Conservation (phyloP, 495 filamentous ascomycete species). For the Amorphotheca resinae region DNA sequence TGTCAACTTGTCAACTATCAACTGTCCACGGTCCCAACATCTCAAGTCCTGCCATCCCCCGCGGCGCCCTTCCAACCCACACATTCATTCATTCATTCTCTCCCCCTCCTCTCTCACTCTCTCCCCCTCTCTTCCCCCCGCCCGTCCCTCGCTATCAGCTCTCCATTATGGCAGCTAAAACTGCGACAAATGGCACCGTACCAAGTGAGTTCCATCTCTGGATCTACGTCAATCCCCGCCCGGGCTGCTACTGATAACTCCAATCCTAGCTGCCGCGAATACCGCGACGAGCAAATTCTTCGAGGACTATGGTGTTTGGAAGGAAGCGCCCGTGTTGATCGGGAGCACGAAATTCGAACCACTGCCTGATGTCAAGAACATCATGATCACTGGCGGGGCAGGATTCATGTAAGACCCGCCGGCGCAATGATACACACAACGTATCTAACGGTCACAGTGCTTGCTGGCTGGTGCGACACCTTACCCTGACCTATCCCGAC, state of each 20-base stretch:
- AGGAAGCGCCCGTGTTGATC: conserved; percentile 49
- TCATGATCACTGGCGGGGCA: conserved; percentile 60
- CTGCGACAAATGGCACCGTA: neutral
- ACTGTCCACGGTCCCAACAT: no score
- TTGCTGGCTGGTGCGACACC: conserved; percentile 61
- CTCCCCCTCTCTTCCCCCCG: neutral
- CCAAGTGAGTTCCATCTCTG: neutral
- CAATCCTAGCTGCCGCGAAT: conserved; percentile 2
- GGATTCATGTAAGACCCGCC: conserved; percentile 50
- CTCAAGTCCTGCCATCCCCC: no score
- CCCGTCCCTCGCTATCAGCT: neutral
- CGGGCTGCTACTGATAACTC: neutral
- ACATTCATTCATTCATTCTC: neutral
- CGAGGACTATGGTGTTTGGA: conserved; percentile 45
- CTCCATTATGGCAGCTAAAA: neutral
- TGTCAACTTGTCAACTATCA: no score
- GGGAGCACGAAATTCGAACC: conserved; percentile 54
- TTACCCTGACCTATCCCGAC: conserved; percentile 50
- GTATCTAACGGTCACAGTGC: conserved; percentile 30
- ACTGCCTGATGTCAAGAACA: conserved; percentile 49
- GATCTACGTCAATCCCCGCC: neutral
- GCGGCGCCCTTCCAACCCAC: no score
- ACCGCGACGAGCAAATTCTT: conserved; percentile 30
- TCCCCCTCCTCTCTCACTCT: neutral
- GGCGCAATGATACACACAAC: conserved; percentile 1